phyloP scores from a whole-genome alignment of 2,329 filamentous ascomycete genomes.

The Clonostachys byssicola region DNA sequence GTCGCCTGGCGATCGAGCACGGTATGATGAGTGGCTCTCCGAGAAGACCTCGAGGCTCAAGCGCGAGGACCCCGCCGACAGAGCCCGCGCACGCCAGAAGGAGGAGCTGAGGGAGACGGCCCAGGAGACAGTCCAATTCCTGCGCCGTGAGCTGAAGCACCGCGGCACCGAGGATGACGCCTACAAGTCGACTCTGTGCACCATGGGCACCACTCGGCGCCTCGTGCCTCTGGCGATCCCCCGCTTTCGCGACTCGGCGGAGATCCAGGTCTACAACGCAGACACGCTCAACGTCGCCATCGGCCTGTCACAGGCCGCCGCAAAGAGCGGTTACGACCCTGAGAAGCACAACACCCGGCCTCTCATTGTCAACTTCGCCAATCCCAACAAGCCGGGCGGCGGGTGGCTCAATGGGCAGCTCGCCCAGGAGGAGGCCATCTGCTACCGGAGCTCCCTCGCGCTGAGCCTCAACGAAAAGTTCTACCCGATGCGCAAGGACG shows the following conservation, averaged over 20 bases:
- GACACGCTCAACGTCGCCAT: constrained; percentile 57
- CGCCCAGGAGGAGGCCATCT: constrained; percentile 68
- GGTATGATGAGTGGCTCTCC: too few species aligned
- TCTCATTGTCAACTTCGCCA: constrained; percentile 61
- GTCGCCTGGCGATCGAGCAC: too few species aligned
- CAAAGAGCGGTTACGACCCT: constrained; percentile 13
- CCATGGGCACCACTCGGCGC: too few species aligned
- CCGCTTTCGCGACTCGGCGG: neutral
- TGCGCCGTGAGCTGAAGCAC: too few species aligned
- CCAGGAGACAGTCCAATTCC: too few species aligned
- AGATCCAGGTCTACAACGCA: constrained; percentile 47
- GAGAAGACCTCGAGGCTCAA: too few species aligned
- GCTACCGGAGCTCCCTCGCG: constrained; percentile 55
- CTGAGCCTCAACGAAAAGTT: constrained; percentile 38
- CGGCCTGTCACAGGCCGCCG: constrained; percentile 19
- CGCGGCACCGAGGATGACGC: too few species aligned
- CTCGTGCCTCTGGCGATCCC: neutral
- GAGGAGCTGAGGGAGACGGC: too few species aligned
- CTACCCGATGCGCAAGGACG: constrained; percentile 48
- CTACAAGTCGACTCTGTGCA: too few species aligned
- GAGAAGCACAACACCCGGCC: constrained; percentile 28
- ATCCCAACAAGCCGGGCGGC: constrained; percentile 51
- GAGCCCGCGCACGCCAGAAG: too few species aligned
- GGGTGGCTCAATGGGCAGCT: constrained; percentile 58
- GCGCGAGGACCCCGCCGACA: too few species aligned